A percentile compares a stretch with the other conserved stretches of the same genome.
phyloP scores from a whole-genome alignment of 257 asterid species.

The Przewalskia tangutica region DNA sequence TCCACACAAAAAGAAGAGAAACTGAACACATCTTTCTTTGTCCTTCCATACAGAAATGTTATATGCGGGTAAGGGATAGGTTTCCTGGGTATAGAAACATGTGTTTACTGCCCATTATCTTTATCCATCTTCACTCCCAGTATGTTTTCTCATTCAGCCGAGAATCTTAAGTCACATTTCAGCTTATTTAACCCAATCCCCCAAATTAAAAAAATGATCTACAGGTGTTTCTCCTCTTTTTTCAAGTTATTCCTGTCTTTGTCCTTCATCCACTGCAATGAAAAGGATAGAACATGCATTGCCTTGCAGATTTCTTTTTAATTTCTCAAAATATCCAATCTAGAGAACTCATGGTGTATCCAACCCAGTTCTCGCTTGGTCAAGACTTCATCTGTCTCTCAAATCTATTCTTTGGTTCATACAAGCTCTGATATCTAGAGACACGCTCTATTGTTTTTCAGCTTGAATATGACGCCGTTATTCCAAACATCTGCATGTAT shows the following conservation, averaged over 20 bases:
- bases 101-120: neutral
- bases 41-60: neutral
- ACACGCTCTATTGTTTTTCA: neutral
- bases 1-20: neutral
- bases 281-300: neutral
- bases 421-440: neutral
- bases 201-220: neutral
- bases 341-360: neutral
- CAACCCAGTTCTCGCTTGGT: neutral
- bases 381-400: neutral
- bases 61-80: neutral
- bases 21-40: neutral
- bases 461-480: neutral
- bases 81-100: neutral
- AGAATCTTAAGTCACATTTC: neutral
- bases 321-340: neutral
- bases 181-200: neutral
- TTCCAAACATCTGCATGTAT: neutral
- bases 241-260: neutral
- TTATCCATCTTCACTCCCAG: neutral
- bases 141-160: neutral
- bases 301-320: neutral
- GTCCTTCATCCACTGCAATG: neutral
- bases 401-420: neutral
- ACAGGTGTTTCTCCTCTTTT: neutral